phyloP scores from a whole-genome alignment of 768 basidiomycete species.

The Tricholomella constricta region DNA sequence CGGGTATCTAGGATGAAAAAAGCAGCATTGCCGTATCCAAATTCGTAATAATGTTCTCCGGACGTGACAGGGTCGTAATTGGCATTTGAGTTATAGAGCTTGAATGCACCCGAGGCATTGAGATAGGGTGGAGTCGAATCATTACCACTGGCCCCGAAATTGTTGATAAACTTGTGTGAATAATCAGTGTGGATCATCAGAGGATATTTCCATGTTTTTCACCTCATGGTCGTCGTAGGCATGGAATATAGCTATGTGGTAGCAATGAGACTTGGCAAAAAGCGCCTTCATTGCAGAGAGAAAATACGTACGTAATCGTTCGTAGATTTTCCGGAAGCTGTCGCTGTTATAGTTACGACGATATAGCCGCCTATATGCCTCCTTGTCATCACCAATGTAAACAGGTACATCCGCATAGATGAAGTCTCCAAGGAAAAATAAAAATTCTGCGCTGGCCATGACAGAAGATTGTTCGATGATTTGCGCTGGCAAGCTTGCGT shows the following conservation, averaged over 20 bases:
- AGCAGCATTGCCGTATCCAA: slow-evolving; percentile 65
- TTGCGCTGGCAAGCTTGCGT: not conserved
- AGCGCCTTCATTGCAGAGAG: not conserved
- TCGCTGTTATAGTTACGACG: slow-evolving; percentile 65
- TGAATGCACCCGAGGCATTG: slow-evolving; percentile 62
- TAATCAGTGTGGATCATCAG: not conserved
- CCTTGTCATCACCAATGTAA: slow-evolving; percentile 57
- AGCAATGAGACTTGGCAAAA: slow-evolving; percentile 31
- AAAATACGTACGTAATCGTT: slow-evolving; percentile 59
- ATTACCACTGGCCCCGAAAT: slow-evolving; percentile 60
- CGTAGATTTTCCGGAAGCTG: slow-evolving; percentile 68
- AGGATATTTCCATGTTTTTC: not conserved
- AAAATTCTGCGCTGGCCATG: slow-evolving; percentile 49
- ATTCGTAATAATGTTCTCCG: slow-evolving; percentile 58
- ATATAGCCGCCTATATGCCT: slow-evolving; percentile 67
- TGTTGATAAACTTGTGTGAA: slow-evolving; percentile 56
- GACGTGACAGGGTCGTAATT: slow-evolving; percentile 56
- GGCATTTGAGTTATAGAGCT: slow-evolving; percentile 60
- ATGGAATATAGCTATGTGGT: slow-evolving; percentile 69
- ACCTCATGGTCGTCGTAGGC: slow-evolving; percentile 79
- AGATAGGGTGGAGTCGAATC: slow-evolving; percentile 54
- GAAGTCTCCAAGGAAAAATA: slow-evolving; percentile 74
- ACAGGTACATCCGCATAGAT: slow-evolving; percentile 75
- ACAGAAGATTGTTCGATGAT: not conserved
- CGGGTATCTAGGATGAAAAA: slow-evolving; percentile 83